phyloP scores from a whole-genome alignment of 2,329 filamentous ascomycete genomes.

The Xylariaceae sp. region DNA sequence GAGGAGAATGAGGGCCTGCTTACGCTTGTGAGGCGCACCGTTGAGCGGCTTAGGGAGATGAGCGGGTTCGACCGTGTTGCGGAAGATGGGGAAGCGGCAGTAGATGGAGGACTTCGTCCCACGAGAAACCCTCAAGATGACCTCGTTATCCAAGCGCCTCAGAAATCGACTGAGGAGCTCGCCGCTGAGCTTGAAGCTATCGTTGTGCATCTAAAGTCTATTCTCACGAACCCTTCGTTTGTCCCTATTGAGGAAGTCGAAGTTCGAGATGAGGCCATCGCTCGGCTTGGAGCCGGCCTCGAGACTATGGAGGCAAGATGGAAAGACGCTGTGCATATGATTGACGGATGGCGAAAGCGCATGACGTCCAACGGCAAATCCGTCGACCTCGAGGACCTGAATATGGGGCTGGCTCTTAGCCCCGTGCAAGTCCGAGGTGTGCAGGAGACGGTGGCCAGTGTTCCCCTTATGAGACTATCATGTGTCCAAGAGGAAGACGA shows the following conservation, averaged over 20 bases:
- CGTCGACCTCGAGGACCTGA: conserved; percentile 64
- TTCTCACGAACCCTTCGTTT: conserved; percentile 94
- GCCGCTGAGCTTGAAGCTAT: conserved; percentile 70
- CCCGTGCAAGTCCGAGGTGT: conserved; percentile 54
- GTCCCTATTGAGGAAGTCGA: conserved; percentile 93
- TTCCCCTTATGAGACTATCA: conserved; percentile 37
- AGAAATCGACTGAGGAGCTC: conserved; percentile 58
- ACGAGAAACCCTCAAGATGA: conserved; percentile 2
- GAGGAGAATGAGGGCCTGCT: conserved; percentile 89
- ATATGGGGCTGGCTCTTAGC: conserved; percentile 63
- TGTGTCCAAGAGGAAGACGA: conserved; percentile 41
- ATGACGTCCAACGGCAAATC: conserved; percentile 69
- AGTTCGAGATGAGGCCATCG: conserved; percentile 87
- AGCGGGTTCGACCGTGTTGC: conserved; percentile 47
- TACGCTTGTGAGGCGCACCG: conserved; percentile 64
- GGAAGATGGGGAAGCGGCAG: conserved; percentile 23
- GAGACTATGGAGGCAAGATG: conserved; percentile 90
- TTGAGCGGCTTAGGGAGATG: conserved; percentile 67
- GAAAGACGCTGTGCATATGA: conserved; percentile 84
- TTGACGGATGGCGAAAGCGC: conserved; percentile 85
- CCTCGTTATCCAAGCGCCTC: conserved; percentile 18
- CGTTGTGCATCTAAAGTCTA: conserved; percentile 73
- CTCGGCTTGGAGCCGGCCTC: conserved; percentile 77
- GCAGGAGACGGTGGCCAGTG: conserved; percentile 40
- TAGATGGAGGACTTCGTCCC: too few species aligned